Base-by-base conservation (phyloP, 805 yeast species). In the Saccharomycopsis schoenii region DNA sequence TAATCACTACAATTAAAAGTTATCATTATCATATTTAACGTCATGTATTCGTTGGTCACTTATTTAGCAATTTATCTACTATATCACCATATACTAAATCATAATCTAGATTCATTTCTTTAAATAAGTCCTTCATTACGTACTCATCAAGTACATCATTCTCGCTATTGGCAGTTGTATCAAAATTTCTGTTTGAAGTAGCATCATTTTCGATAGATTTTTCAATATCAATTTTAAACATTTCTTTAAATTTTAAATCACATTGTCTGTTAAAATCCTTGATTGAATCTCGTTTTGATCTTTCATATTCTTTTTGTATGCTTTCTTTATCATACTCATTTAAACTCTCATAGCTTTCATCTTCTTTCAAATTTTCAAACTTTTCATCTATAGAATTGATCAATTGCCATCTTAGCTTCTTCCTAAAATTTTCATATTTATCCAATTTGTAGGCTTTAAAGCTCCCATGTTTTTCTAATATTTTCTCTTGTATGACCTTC, bases 71-170 rank as follows among this genome's bases (percentile, higher is more conserved):
- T 17, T 21, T 47, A 24, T 47, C 52, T 47, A 21, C 52, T 4
- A 12, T 10, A 19, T 56, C 51, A 15, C 58, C 58, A 21, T 60
- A 60, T 5, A 59, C 62, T 25, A 54, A 42, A 14, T 52, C 52
- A 47, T 43, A 60, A 51, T 61, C 62, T 37, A 63, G 24, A 11
- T 61, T 61, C 52, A 63, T 39, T 39, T 63, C 65, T 39, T 56
- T 56, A 21, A 58, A 63, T 41, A 63, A 55, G 47, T 63, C 65
- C 41, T 42, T 51, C 65, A 63, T 63, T 17, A 43, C 59, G 25
- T 55, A 63, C 19, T 63, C 65, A 55, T 63, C 64, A 10, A 63
- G 15, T n/a, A 63, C 43, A 25, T 61, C 61, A 12, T 59, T 37
- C n/a, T 56, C 62, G 51, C 58, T 61, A 24, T 63, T 63, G 10